Evolutionary conservation across 2,329 filamentous ascomycete genomes (phyloP).

Genomic region (Blastomyces percursus): DNA sequence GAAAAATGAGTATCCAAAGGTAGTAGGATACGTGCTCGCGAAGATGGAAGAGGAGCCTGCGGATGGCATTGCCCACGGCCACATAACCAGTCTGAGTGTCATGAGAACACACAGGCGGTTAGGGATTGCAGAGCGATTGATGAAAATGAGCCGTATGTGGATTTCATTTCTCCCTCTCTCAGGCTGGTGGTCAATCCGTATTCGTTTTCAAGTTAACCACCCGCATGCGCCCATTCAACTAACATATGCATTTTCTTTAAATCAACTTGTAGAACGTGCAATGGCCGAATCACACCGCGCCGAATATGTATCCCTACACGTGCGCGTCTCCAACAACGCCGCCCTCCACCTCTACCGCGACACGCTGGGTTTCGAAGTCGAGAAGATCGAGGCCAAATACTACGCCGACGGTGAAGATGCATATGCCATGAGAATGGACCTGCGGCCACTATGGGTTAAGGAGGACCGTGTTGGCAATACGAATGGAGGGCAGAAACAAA

Average conservation of each 20-base stretch:
- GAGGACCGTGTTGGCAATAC: slow-evolving; percentile 34
- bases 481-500: slow-evolving; percentile 33
- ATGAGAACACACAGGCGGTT: slow-evolving; percentile 90
- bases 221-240: background rate
- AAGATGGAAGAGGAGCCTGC: slow-evolving; percentile 99
- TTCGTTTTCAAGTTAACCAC: background rate
- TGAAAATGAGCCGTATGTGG: slow-evolving; percentile 81
- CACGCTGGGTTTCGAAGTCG: slow-evolving; percentile 78
- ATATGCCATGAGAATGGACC: slow-evolving; percentile 82
- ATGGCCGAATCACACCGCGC: slow-evolving; percentile 95
- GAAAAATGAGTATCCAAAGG: slow-evolving; percentile 69
- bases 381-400: slow-evolving; percentile 47
- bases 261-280: slow-evolving; percentile 55
- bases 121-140: slow-evolving; percentile 92
- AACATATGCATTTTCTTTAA: slow-evolving; percentile 1
- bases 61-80: slow-evolving; percentile 84
- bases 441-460: slow-evolving; percentile 43
- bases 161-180: slow-evolving; percentile 6
- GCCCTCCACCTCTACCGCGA: slow-evolving; percentile 87
- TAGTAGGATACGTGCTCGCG: slow-evolving; percentile 96
- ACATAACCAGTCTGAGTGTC: slow-evolving; percentile 89
- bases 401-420: slow-evolving; percentile 98
- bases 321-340: slow-evolving; percentile 84
- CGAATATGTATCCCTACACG: slow-evolving; percentile 88
- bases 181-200: background rate